phyloP scores from a whole-genome alignment of 2,329 filamentous ascomycete species.

The Colletotrichum kahawae region DNA sequence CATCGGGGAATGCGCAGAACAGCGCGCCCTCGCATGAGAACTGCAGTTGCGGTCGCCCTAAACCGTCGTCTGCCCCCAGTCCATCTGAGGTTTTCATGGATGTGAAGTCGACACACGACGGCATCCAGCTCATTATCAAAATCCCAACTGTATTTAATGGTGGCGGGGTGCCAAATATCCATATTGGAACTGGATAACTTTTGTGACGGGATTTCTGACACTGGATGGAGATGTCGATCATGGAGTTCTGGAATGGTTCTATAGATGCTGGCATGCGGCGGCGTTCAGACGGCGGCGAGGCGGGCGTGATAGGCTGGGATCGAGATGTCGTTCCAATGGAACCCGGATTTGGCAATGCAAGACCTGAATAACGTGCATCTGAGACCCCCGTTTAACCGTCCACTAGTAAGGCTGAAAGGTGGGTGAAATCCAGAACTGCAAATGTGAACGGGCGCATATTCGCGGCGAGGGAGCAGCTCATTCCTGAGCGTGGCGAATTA shows the following conservation, averaged over 20 bases:
- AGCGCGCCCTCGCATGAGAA: constrained; percentile 29
- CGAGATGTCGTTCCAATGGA: neutral
- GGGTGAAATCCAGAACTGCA: neutral
- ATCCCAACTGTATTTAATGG: constrained; percentile 60
- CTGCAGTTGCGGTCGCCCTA: constrained; percentile 34
- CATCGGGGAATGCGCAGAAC: constrained; percentile 25
- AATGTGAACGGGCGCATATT: constrained; percentile 1
- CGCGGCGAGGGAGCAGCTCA: neutral
- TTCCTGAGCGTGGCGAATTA: constrained; percentile 8
- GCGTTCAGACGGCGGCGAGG: constrained; percentile 19
- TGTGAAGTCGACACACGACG: constrained; percentile 62
- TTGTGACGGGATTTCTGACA: neutral
- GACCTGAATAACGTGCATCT: neutral
- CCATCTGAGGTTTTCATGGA: constrained; percentile 62
- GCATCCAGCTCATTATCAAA: constrained; percentile 62
- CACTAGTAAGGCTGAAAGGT: constrained; percentile 13
- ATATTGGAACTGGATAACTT: constrained; percentile 28
- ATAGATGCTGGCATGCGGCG: constrained; percentile 14
- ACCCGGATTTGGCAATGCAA: neutral
- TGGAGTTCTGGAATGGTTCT: constrained; percentile 19
- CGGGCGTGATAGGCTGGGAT: neutral
- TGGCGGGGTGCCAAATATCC: constrained; percentile 33
- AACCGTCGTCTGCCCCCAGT: constrained; percentile 41
- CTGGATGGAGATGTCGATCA: neutral
- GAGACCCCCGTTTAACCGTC: neutral